A percentile compares a stretch with the other conserved stretches of the same genome.
Conservation (phyloP, 2,329 filamentous ascomycete genomes). For the Pseudogymnoascus sp. region DNA sequence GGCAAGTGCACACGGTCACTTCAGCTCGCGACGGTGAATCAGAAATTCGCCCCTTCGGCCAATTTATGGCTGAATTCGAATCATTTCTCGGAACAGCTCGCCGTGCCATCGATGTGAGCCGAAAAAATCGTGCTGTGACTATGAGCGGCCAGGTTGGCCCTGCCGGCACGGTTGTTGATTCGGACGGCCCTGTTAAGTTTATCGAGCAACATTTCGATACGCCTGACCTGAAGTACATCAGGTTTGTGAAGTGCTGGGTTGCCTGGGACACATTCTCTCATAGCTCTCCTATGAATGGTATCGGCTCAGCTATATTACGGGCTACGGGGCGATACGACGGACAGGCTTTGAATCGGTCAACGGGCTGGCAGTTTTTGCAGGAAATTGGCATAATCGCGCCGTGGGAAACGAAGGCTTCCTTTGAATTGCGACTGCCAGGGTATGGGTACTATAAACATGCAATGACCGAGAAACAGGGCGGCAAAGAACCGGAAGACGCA, state of each 20-base stretch:
- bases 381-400: conserved; percentile 64
- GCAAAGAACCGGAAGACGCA: conserved; percentile 32
- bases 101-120: conserved; percentile 41
- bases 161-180: conserved; percentile 17
- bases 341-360: conserved; percentile 36
- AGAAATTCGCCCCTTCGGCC: background rate
- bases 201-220: conserved; percentile 14
- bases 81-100: conserved; percentile 43
- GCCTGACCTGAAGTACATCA: conserved; percentile 47
- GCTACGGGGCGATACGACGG: conserved; percentile 51
- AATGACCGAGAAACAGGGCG: conserved; percentile 22
- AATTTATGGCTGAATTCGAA: conserved; percentile 26
- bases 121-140: conserved; percentile 40
- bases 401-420: conserved; percentile 60
- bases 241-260: conserved; percentile 63
- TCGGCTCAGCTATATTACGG: conserved; percentile 57
- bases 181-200: conserved; percentile 11
- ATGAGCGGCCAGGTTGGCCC: conserved; percentile 41
- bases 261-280: conserved; percentile 45
- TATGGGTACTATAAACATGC: conserved; percentile 27
- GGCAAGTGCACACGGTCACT: conserved; percentile 1
- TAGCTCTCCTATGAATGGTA: conserved; percentile 45
- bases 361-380: conserved; percentile 60
- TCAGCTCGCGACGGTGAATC: background rate
- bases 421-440: conserved; percentile 47